phyloP scores from a whole-genome alignment of 75 land plant genomes.

The Selaginella moellendorffii region DNA sequence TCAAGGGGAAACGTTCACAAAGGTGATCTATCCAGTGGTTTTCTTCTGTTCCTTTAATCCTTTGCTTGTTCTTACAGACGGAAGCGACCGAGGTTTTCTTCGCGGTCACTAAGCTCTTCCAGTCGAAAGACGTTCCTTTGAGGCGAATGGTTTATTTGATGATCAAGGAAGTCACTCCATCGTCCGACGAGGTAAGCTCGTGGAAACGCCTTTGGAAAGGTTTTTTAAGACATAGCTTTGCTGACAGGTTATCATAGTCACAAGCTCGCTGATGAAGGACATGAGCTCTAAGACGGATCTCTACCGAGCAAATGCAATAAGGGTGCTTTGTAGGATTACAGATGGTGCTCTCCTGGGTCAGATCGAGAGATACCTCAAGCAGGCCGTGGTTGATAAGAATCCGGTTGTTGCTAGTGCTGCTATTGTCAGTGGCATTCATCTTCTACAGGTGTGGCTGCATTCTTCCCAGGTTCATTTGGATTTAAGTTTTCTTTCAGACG shows the following conservation, averaged over 20 bases:
- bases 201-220: neutral
- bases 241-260: slow-evolving; percentile 85
- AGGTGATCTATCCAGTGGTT: slow-evolving; percentile 25
- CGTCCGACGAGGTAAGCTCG: slow-evolving; percentile 65
- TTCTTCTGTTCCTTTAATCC: neutral
- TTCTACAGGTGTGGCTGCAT: slow-evolving; percentile 53
- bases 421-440: slow-evolving; percentile 87
- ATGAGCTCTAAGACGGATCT: slow-evolving; percentile 97
- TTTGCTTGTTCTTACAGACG: slow-evolving; percentile 22
- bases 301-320: slow-evolving; percentile 90
- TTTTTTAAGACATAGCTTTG: neutral
- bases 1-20: slow-evolving; percentile 87
- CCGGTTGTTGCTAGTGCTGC: slow-evolving; percentile 98
- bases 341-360: slow-evolving; percentile 88
- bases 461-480: neutral
- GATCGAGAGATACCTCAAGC: slow-evolving; percentile 92
- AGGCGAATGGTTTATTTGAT: slow-evolving; percentile 94
- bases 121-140: slow-evolving; percentile 77
- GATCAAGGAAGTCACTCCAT: slow-evolving; percentile 92
- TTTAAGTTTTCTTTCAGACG: slow-evolving; percentile 60
- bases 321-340: slow-evolving; percentile 84
- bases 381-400: slow-evolving; percentile 95
- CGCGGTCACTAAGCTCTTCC: slow-evolving; percentile 90
- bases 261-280: slow-evolving; percentile 97
- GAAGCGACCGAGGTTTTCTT: slow-evolving; percentile 97